These are phyloP conservation scores for Geopyxis carbonaria DNA, from an alignment of 495 filamentous ascomycete genomes.

Conservation along the genomic window DNA sequence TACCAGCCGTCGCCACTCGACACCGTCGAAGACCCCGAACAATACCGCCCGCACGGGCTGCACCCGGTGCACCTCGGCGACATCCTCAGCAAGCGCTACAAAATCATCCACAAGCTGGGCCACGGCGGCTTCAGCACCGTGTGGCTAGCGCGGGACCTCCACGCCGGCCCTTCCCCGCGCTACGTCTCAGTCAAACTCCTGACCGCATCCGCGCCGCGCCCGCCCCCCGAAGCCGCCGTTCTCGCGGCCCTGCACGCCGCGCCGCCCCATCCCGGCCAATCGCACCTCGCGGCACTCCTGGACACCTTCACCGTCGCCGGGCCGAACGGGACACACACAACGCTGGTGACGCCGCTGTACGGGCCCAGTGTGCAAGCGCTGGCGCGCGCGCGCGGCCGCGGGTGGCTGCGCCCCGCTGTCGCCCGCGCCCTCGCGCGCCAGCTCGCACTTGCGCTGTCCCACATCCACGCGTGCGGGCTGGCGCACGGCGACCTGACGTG, in stretches of 20 bases:
- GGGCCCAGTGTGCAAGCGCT: neutral
- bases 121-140: slow-evolving; percentile 36
- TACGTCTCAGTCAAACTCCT: slow-evolving; percentile 4
- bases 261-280: neutral
- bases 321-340: slow-evolving; percentile 31
- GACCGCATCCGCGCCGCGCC: neutral
- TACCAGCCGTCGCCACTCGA: too few species aligned
- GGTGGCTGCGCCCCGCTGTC: neutral
- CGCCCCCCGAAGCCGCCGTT: neutral
- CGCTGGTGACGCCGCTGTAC: slow-evolving; percentile 25
- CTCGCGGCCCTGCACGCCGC: neutral
- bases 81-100: slow-evolving; percentile 27
- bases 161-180: neutral
- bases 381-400: neutral
- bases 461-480: neutral
- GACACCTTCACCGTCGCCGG: slow-evolving; percentile 30
- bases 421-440: neutral
- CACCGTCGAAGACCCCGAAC: too few species aligned
- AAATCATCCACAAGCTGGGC: slow-evolving; percentile 38
- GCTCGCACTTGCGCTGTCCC: neutral
- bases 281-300: slow-evolving; percentile 24
- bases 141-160: slow-evolving; percentile 36
- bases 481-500: slow-evolving; percentile 1
- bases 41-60: slow-evolving; percentile 25
- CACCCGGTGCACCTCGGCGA: slow-evolving; percentile 36